These are phyloP conservation scores for Dactylellina sp. DNA, from an alignment of 2,329 filamentous ascomycete species.

Conservation along the genomic window DNA sequence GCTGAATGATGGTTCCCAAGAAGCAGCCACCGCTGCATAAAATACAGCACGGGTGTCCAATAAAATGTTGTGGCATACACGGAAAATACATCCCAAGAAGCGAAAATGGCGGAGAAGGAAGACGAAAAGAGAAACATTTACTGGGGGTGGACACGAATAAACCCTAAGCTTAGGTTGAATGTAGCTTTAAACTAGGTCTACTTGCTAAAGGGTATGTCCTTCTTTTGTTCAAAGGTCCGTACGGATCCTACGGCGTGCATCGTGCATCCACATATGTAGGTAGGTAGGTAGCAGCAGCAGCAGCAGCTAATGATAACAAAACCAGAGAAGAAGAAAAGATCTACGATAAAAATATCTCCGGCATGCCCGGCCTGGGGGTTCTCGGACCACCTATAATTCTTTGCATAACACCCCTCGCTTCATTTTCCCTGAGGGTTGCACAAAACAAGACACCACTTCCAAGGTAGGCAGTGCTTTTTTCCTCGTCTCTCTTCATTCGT, in stretches of 20 bases:
- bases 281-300: no score
- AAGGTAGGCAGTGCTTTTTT: neutral
- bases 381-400: neutral
- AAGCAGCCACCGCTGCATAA: neutral
- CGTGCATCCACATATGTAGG: neutral
- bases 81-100: neutral
- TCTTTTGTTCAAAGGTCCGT: neutral
- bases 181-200: neutral
- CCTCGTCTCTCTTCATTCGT: neutral
- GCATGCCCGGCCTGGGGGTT: conserved; percentile 4
- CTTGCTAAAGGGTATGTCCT: conserved; percentile 11
- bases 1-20: conserved; percentile 13
- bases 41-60: conserved; percentile 15
- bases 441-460: conserved; percentile 2
- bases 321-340: neutral
- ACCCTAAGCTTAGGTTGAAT: neutral
- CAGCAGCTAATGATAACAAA: no score
- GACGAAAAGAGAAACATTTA: neutral
- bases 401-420: conserved; percentile 26
- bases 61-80: conserved; percentile 22
- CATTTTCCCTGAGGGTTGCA: conserved; percentile 20
- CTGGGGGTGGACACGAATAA: no score
- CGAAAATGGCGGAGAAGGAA: neutral
- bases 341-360: conserved; percentile 43
- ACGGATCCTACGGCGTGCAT: conserved; percentile 1